Percentiles rank a stretch among this genome's conserved stretches.
Conservation (phyloP, 192 early-diverging fungal species). For the Linderina pennispora region DNA sequence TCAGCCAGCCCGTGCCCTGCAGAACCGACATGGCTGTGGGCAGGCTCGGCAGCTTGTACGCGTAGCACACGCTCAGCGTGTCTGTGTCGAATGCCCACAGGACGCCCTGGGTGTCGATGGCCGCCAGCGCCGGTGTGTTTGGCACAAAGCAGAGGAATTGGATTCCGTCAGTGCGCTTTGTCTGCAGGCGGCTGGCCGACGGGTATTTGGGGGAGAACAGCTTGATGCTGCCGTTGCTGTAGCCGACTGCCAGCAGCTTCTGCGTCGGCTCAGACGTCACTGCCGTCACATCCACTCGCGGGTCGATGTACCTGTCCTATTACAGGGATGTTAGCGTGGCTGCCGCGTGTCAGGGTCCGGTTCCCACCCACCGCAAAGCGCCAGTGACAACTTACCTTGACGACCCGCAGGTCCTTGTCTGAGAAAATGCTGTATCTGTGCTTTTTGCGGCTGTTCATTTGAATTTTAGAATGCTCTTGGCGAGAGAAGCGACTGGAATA, state of each 20-base stretch:
- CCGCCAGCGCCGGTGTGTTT: slow-evolving; percentile 13
- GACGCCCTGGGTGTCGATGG: slow-evolving; percentile 13
- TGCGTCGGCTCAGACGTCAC: slow-evolving; percentile 29
- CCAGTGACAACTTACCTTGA: too few species aligned
- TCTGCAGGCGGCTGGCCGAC: slow-evolving; percentile 4
- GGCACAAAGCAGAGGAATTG: slow-evolving; percentile 13
- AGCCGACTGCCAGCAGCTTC: slow-evolving; percentile 21
- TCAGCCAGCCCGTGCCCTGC: slow-evolving; percentile 32
- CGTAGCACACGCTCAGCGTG: slow-evolving; percentile 15
- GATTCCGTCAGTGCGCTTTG: slow-evolving; percentile 2
- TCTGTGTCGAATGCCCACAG: slow-evolving; percentile 35
- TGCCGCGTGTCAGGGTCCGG: too few species aligned
- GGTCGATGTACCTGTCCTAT: slow-evolving; percentile 27
- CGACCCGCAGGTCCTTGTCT: too few species aligned
- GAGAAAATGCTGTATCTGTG: too few species aligned
- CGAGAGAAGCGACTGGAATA: too few species aligned
- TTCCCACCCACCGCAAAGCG: too few species aligned
- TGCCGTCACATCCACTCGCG: slow-evolving; percentile 21
- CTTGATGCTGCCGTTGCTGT: slow-evolving; percentile 13
- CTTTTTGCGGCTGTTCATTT: too few species aligned
- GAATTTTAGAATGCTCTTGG: too few species aligned
- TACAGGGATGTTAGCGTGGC: too few species aligned
- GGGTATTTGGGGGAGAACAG: slow-evolving; percentile 10
- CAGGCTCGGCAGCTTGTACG: slow-evolving; percentile 18
- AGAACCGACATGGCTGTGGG: slow-evolving; percentile 24